Evolutionary conservation across 2,329 filamentous ascomycete genomes (phyloP).

Genomic region (Neocucurbitaria cava): DNA sequence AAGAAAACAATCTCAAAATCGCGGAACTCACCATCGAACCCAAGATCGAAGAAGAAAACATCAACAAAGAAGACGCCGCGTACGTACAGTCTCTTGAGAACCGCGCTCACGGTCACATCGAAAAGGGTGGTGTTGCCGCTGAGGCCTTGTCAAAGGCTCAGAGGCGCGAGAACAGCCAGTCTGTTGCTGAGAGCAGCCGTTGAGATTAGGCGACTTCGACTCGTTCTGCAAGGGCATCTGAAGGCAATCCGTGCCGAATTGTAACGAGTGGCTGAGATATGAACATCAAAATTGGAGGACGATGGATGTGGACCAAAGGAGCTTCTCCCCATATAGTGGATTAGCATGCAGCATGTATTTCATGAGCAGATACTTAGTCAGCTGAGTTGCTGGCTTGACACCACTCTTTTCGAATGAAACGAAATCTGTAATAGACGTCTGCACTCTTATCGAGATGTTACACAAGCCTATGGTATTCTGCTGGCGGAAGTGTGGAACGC

Average conservation of each 20-base stretch:
- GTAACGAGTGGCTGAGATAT: not conserved
- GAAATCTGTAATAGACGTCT: no score
- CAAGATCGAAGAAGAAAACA: not conserved
- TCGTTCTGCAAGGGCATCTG: not conserved
- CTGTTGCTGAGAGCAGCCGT: not conserved
- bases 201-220: not conserved
- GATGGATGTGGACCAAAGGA: not conserved
- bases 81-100: not conserved
- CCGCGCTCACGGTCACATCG: not conserved
- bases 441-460: no score
- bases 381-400: not conserved
- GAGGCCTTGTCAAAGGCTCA: constrained; percentile 6
- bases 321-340: not conserved
- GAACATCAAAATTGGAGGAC: not conserved
- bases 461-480: no score
- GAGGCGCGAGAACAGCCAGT: constrained; percentile 16
- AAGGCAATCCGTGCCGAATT: not conserved
- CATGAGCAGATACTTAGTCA: not conserved
- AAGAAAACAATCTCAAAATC: constrained; percentile 5
- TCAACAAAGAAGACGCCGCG: not conserved
- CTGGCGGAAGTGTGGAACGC: no score
- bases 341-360: not conserved
- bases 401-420: not conserved
- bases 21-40: constrained; percentile 6
- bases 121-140: not conserved